These are phyloP conservation scores for Thielaviopsis musarum DNA, from an alignment of 2,329 filamentous ascomycete species.

Conservation along the genomic window DNA sequence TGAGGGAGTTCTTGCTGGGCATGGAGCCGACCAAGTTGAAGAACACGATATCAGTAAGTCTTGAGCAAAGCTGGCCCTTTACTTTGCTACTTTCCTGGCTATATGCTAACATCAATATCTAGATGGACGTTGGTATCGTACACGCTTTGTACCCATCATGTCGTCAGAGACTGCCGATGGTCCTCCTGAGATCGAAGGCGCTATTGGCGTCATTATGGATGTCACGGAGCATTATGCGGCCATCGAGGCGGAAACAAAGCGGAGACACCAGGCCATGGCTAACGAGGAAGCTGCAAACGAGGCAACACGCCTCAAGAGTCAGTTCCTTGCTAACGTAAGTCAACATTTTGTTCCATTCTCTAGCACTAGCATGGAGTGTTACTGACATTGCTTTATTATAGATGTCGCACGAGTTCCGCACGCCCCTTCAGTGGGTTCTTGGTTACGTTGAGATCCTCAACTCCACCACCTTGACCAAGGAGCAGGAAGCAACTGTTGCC, in stretches of 20 bases:
- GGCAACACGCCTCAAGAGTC: constrained; percentile 62
- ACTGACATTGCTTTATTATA: constrained; percentile 16
- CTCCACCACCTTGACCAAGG: constrained; percentile 49
- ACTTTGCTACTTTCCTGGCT: background rate
- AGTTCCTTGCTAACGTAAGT: constrained; percentile 52
- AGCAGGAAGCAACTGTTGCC: constrained; percentile 58
- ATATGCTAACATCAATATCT: constrained; percentile 9
- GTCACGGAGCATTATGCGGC: constrained; percentile 55
- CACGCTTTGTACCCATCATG: constrained; percentile 49
- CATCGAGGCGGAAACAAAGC: constrained; percentile 44
- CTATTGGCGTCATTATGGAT: constrained; percentile 67
- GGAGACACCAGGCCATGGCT: constrained; percentile 53
- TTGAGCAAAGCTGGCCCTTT: background rate
- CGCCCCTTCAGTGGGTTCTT: constrained; percentile 64
- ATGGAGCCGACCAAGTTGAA: constrained; percentile 40
- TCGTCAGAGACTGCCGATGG: constrained; percentile 19
- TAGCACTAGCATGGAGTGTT: background rate
- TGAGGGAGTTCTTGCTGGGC: constrained; percentile 46
- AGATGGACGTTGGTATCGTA: constrained; percentile 52
- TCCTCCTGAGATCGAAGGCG: constrained; percentile 42
- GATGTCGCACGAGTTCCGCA: constrained; percentile 68
- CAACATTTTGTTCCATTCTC: background rate
- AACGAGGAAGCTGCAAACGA: constrained; percentile 68
- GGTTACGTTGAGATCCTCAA: constrained; percentile 63
- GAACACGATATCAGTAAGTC: constrained; percentile 41